Base-by-base conservation (phyloP, 306 rosid species). In the Abrus pulchellus region DNA sequence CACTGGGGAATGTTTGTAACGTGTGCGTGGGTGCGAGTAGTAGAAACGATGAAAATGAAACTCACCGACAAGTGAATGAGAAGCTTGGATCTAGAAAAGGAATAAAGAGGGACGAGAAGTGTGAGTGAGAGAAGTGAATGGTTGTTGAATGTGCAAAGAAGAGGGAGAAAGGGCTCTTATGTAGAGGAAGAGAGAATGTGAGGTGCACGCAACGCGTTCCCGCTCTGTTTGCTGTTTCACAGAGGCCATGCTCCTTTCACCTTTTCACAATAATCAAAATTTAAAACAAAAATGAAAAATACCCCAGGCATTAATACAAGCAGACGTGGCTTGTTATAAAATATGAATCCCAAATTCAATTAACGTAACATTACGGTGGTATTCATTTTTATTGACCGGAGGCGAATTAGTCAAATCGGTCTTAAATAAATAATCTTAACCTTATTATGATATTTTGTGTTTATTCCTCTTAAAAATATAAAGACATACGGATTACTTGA, bases 151-250 rank as follows among this genome's bases (percentile, higher is more conserved):
- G n/a, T 64, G 90, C 75, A 82, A 79, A 50, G 78, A 43, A 36
- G 5, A 28, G 34, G 7, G 47, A 44, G 36, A 43, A 49, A 53
- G 30, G 55, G 75, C 36, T 85, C 82, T 84, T 84, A 87, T 72
- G 88, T 75, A 82, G 89, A 83, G 85, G 76, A 80, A 33, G 53
- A 68, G 44, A 59, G 27, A 34, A 45, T 8, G 57, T 75, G 57
- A 71, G 82, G 79, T 72, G 85, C 74, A 73, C 87, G 88, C 81
- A 41, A 75, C 92, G 92, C 87, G 88, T 82, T 74, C 85, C 85
- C 85, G 80, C 85, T 81, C 61, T 74, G 36, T 49, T 40, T 74
- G 59, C 53, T 20, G 48, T 76, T 76, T 63, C 56, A 14, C 55
- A 14, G n/a, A 44, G n/a, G 33, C 52, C 3, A 33, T 20, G 7